These are phyloP conservation scores for Ustilago trichophora DNA, from an alignment of 1,284 basidiomycete species.

Conservation along the genomic window DNA sequence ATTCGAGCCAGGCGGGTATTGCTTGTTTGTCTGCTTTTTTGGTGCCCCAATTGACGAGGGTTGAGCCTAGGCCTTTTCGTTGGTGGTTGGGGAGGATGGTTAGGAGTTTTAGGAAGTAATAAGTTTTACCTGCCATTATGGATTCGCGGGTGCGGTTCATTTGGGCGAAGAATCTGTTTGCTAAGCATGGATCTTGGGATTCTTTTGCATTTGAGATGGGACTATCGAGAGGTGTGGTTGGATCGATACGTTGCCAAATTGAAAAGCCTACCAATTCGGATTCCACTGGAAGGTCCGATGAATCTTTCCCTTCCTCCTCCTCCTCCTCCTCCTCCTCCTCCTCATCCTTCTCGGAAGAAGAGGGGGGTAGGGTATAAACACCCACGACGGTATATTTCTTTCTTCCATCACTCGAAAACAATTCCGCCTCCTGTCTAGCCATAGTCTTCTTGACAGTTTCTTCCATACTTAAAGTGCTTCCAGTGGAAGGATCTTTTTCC, in stretches of 20 bases:
- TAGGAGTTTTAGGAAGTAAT: slow-evolving; percentile 28
- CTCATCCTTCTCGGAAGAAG: not conserved
- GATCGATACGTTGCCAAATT: slow-evolving; percentile 3
- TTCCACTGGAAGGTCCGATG: not conserved
- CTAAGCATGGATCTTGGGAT: not conserved
- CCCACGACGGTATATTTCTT: not conserved
- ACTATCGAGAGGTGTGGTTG: not conserved
- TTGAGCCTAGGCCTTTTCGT: slow-evolving; percentile 12
- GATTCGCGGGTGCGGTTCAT: slow-evolving; percentile 12
- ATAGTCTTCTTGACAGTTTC: not conserved
- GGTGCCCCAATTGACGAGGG: slow-evolving; percentile 8
- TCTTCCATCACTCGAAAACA: no score
- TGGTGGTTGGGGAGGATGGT: slow-evolving; percentile 15
- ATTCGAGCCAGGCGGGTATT: slow-evolving; percentile 16
- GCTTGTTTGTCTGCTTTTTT: slow-evolving; percentile 1
- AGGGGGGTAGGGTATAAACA: not conserved
- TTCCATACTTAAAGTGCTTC: not conserved
- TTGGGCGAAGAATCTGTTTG: slow-evolving; percentile 18
- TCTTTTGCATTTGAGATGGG: slow-evolving; percentile 1
- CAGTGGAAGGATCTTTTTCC: not conserved
- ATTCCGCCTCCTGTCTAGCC: not conserved
- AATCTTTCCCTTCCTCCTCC: not conserved
- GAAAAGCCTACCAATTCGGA: not conserved
- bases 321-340: no score
- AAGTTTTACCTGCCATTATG: slow-evolving; percentile 6